phyloP scores from a whole-genome alignment of 805 yeast genomes.

The Blastobotrys terrestris region DNA sequence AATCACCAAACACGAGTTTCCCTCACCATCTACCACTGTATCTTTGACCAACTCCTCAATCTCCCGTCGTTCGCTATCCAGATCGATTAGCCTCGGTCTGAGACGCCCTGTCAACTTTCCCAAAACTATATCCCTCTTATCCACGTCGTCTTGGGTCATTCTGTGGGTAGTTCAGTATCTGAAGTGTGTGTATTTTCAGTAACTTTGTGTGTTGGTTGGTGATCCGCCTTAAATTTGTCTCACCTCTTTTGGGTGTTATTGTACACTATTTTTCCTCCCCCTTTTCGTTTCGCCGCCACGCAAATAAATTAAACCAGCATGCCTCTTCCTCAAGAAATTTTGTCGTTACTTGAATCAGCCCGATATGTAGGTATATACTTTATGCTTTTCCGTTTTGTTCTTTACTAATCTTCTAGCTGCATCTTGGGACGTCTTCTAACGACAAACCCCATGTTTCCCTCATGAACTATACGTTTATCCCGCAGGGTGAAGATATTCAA shows the following conservation, averaged over 20 bases:
- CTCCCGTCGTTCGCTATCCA: conserved; percentile 39
- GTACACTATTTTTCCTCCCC: too few species aligned
- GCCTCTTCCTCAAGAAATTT: conserved; percentile 8
- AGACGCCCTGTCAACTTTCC: conserved; percentile 26
- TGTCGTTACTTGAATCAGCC: conserved; percentile 10
- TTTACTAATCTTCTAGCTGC: conserved; percentile 39
- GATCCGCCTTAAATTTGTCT: too few species aligned
- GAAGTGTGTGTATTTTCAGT: neutral
- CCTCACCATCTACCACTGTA: conserved; percentile 62
- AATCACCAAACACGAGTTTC: conserved; percentile 71
- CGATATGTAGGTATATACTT: conserved; percentile 12
- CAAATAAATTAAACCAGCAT: too few species aligned
- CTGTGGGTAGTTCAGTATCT: neutral
- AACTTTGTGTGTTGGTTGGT: too few species aligned
- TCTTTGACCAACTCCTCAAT: conserved; percentile 53
- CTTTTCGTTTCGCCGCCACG: too few species aligned
- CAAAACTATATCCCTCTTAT: conserved; percentile 20
- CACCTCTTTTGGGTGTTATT: too few species aligned
- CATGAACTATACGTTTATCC: conserved; percentile 79
- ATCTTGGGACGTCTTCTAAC: conserved; percentile 73
- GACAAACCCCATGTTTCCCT: conserved; percentile 79
- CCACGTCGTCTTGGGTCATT: conserved; percentile 2
- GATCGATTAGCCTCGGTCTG: conserved; percentile 28
- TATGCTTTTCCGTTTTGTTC: neutral
- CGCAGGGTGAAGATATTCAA: conserved; percentile 26